These are phyloP conservation scores for Talaromyces proteolyticus DNA, from an alignment of 495 filamentous ascomycete genomes.

Conservation along the genomic window DNA sequence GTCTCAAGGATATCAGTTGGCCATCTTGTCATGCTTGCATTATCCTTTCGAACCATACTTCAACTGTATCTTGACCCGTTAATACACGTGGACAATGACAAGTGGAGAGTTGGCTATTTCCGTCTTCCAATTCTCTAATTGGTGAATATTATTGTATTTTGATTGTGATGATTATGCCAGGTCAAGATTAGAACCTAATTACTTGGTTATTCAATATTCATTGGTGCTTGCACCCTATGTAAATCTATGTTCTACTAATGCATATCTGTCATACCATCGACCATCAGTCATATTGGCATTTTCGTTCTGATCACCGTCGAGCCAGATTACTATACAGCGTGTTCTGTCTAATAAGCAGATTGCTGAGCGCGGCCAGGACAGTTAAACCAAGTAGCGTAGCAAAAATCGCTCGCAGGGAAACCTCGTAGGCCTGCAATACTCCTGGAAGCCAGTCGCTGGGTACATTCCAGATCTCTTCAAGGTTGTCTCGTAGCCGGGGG, in stretches of 20 bases:
- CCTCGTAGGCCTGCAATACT: slow-evolving; percentile 69
- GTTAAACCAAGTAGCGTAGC: slow-evolving; percentile 57
- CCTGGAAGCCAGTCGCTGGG: slow-evolving; percentile 64
- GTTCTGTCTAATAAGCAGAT: slow-evolving; percentile 71
- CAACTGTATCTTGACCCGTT: too few species aligned
- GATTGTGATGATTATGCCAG: neutral
- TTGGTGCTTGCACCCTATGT: neutral
- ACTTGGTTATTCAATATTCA: too few species aligned
- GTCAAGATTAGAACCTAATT: too few species aligned
- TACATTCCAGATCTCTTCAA: slow-evolving; percentile 66
- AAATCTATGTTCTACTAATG: neutral
- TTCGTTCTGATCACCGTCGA: slow-evolving; percentile 37
- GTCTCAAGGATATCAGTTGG: too few species aligned
- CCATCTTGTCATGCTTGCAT: too few species aligned
- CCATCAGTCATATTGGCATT: too few species aligned
- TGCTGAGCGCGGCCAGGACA: slow-evolving; percentile 51
- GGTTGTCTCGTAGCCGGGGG: slow-evolving; percentile 59
- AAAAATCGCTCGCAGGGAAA: slow-evolving; percentile 72
- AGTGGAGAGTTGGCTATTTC: too few species aligned
- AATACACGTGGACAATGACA: too few species aligned
- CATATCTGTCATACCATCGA: too few species aligned
- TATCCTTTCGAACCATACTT: too few species aligned
- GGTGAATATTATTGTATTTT: too few species aligned
- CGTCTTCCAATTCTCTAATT: too few species aligned
- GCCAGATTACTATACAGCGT: slow-evolving; percentile 67